Evolutionary conservation across 441 rosid species (phyloP).

Genomic region (Brassica hybrid): DNA sequence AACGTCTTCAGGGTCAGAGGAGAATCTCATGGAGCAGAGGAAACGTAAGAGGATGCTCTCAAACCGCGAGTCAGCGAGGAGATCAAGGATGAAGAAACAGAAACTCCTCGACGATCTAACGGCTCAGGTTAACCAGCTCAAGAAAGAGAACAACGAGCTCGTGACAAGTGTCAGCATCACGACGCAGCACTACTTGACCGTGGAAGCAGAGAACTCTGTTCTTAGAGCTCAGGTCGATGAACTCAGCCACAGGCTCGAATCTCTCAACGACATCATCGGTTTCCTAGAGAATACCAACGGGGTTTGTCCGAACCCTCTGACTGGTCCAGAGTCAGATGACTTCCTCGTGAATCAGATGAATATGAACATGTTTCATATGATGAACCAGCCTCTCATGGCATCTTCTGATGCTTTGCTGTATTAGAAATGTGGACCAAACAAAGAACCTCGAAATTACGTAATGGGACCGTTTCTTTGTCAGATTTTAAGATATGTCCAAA

Average conservation of each 20-base stretch:
- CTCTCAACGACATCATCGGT: constrained; percentile 65
- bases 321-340: constrained; percentile 48
- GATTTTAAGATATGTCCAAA: constrained; percentile 19
- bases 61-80: constrained; percentile 90
- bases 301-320: constrained; percentile 31
- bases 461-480: constrained; percentile 29
- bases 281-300: constrained; percentile 43
- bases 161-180: constrained; percentile 61
- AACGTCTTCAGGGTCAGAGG: constrained; percentile 64
- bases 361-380: constrained; percentile 44
- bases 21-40: constrained; percentile 67
- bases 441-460: constrained; percentile 12
- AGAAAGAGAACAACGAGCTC: constrained; percentile 61
- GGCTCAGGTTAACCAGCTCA: constrained; percentile 57
- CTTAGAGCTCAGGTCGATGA: constrained; percentile 72
- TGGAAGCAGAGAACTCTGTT: constrained; percentile 81
- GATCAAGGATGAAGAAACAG: constrained; percentile 90
- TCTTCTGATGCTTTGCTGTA: constrained; percentile 60
- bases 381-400: constrained; percentile 73
- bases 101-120: constrained; percentile 78
- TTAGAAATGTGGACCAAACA: constrained; percentile 33
- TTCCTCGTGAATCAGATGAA: constrained; percentile 54
- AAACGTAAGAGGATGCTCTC: constrained; percentile 89
- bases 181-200: constrained; percentile 51
- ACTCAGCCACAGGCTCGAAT: constrained; percentile 66